Conservation (phyloP, 495 filamentous ascomycete species). For the Terfezia claveryi region DNA sequence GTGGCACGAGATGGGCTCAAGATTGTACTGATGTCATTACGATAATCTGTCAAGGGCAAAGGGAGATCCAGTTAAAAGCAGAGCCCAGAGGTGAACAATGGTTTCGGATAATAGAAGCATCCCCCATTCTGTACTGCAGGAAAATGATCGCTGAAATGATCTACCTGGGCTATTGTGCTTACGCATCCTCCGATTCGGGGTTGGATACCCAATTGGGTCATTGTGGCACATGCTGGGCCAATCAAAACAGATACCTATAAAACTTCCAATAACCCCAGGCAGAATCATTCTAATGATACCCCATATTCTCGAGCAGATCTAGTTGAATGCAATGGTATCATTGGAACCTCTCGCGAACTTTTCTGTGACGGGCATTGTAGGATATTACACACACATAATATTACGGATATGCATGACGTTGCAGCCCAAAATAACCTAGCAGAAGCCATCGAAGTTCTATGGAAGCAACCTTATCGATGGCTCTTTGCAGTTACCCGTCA, state of each 20-base stretch:
- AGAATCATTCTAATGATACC: neutral
- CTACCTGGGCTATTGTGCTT: neutral
- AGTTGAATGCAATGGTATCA: too few species aligned
- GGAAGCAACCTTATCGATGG: too few species aligned
- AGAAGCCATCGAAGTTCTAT: too few species aligned
- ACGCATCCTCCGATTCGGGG: neutral
- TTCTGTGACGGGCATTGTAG: too few species aligned
- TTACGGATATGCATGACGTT: too few species aligned
- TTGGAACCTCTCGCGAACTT: too few species aligned
- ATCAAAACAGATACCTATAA: neutral
- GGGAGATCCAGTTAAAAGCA: conserved; percentile 2
- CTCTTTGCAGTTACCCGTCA: too few species aligned
- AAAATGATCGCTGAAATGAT: conserved; percentile 1
- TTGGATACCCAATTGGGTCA: neutral
- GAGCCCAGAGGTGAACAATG: conserved; percentile 1
- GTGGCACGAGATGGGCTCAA: conserved; percentile 6
- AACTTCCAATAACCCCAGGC: neutral
- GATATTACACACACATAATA: too few species aligned
- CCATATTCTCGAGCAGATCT: neutral
- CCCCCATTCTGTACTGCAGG: conserved; percentile 4
- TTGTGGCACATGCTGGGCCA: neutral
- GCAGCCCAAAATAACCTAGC: too few species aligned
- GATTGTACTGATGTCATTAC: conserved; percentile 8
- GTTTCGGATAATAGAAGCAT: conserved; percentile 16
- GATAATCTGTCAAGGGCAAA: neutral